Evolutionary conservation across 140 eudicot species (phyloP).

Genomic region (Ambrosia hybrid): DNA sequence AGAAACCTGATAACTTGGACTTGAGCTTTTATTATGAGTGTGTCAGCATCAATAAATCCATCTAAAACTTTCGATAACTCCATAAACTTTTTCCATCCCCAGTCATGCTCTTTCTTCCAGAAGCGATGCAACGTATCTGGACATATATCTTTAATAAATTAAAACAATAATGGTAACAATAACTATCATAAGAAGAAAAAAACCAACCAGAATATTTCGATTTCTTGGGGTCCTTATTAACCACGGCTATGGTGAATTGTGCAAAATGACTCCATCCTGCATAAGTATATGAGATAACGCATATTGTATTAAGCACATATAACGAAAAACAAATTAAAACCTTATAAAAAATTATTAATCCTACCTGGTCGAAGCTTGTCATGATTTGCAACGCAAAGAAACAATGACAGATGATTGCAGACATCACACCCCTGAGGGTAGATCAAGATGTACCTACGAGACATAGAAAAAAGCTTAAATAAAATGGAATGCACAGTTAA

Average conservation of each 20-base stretch:
- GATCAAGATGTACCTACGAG: constrained; percentile 83
- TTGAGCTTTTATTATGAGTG: constrained; percentile 92
- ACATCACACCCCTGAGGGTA: constrained; percentile 99
- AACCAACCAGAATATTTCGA: constrained; percentile 83
- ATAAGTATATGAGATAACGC: constrained; percentile 3
- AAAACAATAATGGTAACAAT: not conserved
- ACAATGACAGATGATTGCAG: constrained; percentile 92
- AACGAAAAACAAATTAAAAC: not conserved
- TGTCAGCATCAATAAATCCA: constrained; percentile 89
- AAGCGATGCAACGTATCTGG: constrained; percentile 90
- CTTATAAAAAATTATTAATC: not conserved
- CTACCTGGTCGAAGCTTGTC: constrained; percentile 98
- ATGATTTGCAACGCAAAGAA: constrained; percentile 96
- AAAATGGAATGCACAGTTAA: not conserved
- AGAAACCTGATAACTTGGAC: constrained; percentile 97
- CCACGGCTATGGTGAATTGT: constrained; percentile 95
- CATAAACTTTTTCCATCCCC: constrained; percentile 99
- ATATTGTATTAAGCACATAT: not conserved
- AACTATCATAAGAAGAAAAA: not conserved
- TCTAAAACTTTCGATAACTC: constrained; percentile 82
- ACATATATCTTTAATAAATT: constrained; percentile 9
- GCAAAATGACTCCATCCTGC: constrained; percentile 99
- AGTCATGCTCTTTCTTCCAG: constrained; percentile 99
- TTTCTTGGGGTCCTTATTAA: constrained; percentile 95
- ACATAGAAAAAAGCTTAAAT: constrained; percentile 15